phyloP scores from a whole-genome alignment of 225 moss, liverwort and hornwort genomes.

The Climacium dendroides region DNA sequence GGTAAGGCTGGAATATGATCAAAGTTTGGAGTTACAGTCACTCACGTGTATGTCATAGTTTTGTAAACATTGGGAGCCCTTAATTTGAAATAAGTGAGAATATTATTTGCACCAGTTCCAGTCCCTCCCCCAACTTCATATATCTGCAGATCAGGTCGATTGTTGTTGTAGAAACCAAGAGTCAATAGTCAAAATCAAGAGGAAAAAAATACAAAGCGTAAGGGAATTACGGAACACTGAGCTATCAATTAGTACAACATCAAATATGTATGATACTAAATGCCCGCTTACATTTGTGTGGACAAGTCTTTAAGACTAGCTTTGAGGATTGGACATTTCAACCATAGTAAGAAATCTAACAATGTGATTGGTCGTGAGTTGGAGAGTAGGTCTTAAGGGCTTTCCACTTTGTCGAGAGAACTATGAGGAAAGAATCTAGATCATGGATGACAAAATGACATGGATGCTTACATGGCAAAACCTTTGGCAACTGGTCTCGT shows the following conservation, averaged over 20 bases:
- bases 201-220: neutral
- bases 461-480: neutral
- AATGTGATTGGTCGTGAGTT: neutral
- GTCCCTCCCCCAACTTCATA: constrained; percentile 95
- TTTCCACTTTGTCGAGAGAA: neutral
- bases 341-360: neutral
- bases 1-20: neutral
- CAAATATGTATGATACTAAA: neutral
- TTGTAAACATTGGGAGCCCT: constrained; percentile 78
- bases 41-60: constrained; percentile 92
- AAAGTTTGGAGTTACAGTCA: neutral
- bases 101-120: constrained; percentile 81
- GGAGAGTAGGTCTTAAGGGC: neutral
- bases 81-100: constrained; percentile 77
- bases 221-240: neutral
- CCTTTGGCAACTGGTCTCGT: neutral
- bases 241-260: neutral
- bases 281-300: neutral
- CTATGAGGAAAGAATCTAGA: neutral
- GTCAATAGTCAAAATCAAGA: neutral
- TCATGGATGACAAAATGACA: neutral
- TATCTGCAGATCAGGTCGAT: constrained; percentile 40
- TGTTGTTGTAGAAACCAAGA: neutral
- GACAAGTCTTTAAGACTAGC: neutral
- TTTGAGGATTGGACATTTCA: neutral